Conservation (phyloP, 1,284 basidiomycete genomes). For the Microbotryomycetes sp. region DNA sequence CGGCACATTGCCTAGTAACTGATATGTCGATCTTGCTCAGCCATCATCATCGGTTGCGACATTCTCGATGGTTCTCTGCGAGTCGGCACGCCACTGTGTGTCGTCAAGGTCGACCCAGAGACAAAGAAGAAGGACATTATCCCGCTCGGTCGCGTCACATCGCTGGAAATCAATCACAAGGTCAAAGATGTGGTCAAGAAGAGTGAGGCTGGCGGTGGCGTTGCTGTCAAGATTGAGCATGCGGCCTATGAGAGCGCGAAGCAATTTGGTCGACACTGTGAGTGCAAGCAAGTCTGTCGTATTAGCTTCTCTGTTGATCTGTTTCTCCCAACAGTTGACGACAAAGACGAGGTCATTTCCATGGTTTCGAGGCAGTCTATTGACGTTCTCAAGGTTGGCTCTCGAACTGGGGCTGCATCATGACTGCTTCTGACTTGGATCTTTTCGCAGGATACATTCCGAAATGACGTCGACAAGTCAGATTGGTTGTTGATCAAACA, state of each 20-base stretch:
- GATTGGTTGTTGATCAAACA: constrained; percentile 93
- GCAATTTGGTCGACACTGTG: constrained; percentile 60
- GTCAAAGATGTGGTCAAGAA: constrained; percentile 72
- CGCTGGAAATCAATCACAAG: constrained; percentile 75
- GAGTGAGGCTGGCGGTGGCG: constrained; percentile 85
- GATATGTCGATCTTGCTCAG: constrained; percentile 2
- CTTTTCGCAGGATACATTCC: constrained; percentile 63
- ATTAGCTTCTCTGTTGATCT: not conserved
- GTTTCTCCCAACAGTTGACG: constrained; percentile 53
- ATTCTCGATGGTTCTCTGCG: constrained; percentile 83
- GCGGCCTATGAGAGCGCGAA: constrained; percentile 92
- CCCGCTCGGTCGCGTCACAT: constrained; percentile 76
- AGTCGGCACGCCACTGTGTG: constrained; percentile 92
- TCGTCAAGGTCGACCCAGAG: constrained; percentile 76
- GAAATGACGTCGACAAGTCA: constrained; percentile 78
- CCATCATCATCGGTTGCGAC: constrained; percentile 87
- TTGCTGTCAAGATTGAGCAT: constrained; percentile 97
- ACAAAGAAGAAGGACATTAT: constrained; percentile 89
- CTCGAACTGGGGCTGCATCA: not conserved
- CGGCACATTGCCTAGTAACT: not conserved
- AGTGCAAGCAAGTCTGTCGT: not conserved
- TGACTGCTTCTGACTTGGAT: constrained; percentile 17
- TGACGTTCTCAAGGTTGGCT: constrained; percentile 69
- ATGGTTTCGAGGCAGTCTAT: constrained; percentile 87
- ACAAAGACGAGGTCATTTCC: constrained; percentile 88